Base-by-base conservation (phyloP, 495 filamentous ascomycete species). In the Hyaloscypha bicolor region DNA sequence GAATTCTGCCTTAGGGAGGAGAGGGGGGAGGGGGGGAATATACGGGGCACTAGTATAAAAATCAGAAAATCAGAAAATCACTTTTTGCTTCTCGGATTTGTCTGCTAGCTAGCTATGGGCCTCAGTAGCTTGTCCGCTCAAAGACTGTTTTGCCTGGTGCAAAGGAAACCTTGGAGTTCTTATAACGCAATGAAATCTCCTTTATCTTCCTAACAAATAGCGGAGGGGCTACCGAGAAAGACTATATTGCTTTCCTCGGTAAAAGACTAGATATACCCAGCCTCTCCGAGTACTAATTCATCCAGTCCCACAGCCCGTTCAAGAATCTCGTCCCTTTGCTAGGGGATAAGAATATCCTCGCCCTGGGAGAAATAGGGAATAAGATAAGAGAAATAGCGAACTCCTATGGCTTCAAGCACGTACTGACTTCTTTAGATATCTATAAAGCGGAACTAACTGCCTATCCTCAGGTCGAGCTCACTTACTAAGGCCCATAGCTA, bases 191-290 rank as follows among this genome's bases (percentile, higher is more conserved):
- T 35, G 78, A 81, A 3, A 90, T 95, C 59, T 91, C 90, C 9
- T 95, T 90, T 77, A 90, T 96, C 70, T 84, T 96, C 55, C 83
- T 96, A 53, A 96, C 93, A 63, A 96, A 96, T 74, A 91, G 92
- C 70, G 93, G 93, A 53, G 93, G 93, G 62, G 88, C 87, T 69
- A 84, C 85, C 63, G 93, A 96, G 77, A 76, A 76, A 0, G 85
- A 88, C 59, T 87, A 91, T 37, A 87, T 90, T 35, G 79, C 80
- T 0, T 85, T 92, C 60, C 83, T 96, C 32, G 88, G 84, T 68
- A 71, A 83, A 35, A 82, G 83, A 57, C 77, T 83, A 37, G 69
- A 66, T 32, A 80, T 93, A 8, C 31, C 19, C 45, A n/a, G 29
- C 3, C 31, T 69, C 16, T 22, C 42, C 19, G 63, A 32, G 2